phyloP scores from a whole-genome alignment of 2,329 filamentous ascomycete species.

The Pseudogymnoascus sp. region DNA sequence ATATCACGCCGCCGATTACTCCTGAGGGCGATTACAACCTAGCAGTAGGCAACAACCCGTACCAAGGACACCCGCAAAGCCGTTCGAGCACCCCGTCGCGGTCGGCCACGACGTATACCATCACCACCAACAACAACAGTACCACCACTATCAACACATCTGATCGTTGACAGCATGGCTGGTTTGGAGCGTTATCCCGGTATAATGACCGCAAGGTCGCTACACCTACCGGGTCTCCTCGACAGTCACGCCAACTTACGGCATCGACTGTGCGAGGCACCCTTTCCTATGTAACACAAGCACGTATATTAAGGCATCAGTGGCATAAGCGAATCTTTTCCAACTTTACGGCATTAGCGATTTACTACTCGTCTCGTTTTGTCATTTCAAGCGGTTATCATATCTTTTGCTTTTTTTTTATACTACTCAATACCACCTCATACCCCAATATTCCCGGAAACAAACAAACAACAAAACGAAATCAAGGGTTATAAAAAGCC shows the following conservation, averaged over 20 bases:
- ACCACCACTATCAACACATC: slow-evolving; percentile 40
- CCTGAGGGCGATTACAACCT: slow-evolving; percentile 59
- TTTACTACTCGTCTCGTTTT: slow-evolving; percentile 31
- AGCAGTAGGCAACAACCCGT: slow-evolving; percentile 20
- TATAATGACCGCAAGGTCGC: slow-evolving; percentile 1
- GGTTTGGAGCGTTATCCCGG: neutral
- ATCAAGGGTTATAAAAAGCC: neutral
- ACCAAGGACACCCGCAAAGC: slow-evolving; percentile 30
- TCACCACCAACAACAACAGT: slow-evolving; percentile 38
- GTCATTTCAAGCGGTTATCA: slow-evolving; percentile 23
- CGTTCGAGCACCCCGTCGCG: slow-evolving; percentile 59
- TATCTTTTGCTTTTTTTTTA: slow-evolving; percentile 9
- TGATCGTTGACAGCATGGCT: slow-evolving; percentile 21
- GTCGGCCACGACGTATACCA: slow-evolving; percentile 37
- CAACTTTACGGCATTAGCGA: slow-evolving; percentile 43
- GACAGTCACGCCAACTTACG: slow-evolving; percentile 9
- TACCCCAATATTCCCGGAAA: neutral
- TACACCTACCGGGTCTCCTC: slow-evolving; percentile 8
- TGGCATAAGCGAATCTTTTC: slow-evolving; percentile 14
- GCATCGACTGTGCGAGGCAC: slow-evolving; percentile 2
- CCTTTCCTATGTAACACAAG: slow-evolving; percentile 27
- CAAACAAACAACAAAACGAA: neutral
- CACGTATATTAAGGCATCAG: slow-evolving; percentile 18
- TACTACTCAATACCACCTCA: neutral
- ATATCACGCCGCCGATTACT: slow-evolving; percentile 80